A percentile compares a stretch with the other conserved stretches of the same genome.
Conservation (phyloP, 345 rosid genomes). For the Euphorbia lathyris region DNA sequence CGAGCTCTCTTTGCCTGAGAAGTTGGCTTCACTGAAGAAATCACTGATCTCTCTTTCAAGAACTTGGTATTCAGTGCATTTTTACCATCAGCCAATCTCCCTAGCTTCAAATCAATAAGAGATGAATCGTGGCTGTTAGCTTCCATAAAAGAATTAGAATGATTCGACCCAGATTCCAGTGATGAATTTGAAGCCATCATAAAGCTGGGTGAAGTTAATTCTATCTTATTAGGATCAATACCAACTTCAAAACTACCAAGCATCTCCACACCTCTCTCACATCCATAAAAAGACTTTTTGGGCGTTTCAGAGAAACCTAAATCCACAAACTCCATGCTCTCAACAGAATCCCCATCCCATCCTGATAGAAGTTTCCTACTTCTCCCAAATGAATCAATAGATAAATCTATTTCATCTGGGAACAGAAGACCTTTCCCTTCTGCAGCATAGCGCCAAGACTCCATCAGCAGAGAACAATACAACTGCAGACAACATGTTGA, state of each 20-base stretch:
- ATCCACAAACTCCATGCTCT: conserved; percentile 34
- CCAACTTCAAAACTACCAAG: conserved; percentile 21
- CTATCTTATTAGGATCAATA: conserved; percentile 29
- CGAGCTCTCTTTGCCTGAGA: conserved; percentile 30
- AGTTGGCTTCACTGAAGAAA: conserved; percentile 15
- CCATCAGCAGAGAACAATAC: conserved; percentile 31
- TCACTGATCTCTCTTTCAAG: conserved; percentile 21
- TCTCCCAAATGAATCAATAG: conserved; percentile 38
- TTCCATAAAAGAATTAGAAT: conserved; percentile 29
- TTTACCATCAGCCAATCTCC: conserved; percentile 31
- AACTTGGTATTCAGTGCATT: conserved; percentile 18
- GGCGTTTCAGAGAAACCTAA: conserved; percentile 32
- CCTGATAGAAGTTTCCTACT: conserved; percentile 30
- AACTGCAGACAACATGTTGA: conserved; percentile 11
- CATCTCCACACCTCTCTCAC: conserved; percentile 15
- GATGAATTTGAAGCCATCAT: conserved; percentile 37
- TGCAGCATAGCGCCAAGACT: conserved; percentile 45
- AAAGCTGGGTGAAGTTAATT: conserved; percentile 26
- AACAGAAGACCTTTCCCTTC: conserved; percentile 41
- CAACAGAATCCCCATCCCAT: conserved; percentile 36
- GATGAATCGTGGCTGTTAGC: conserved; percentile 34
- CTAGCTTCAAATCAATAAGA: conserved; percentile 38
- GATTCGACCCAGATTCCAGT: conserved; percentile 28
- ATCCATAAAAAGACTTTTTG: conserved; percentile 29
- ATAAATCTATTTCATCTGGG: conserved; percentile 37